Conservation (phyloP, 2,329 filamentous ascomycete genomes). For the Bertia moriformis region DNA sequence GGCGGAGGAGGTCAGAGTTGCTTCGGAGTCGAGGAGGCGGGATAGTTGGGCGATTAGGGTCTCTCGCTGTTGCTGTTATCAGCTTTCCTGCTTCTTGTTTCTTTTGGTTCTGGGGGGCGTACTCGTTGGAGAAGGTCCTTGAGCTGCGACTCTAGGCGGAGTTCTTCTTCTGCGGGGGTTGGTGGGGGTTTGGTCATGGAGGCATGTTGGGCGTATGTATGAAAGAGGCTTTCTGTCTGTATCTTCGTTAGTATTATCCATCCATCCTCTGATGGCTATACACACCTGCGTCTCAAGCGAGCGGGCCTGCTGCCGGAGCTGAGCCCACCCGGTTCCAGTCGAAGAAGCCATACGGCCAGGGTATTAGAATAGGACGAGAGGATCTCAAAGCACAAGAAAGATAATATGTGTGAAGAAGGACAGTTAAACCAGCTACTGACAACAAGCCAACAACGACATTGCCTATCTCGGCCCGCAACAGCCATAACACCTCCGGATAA, state of each 20-base stretch:
- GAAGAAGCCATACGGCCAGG: conserved; percentile 32
- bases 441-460: no score
- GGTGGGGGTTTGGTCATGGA: conserved; percentile 63
- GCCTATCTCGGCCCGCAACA: no score
- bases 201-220: conserved; percentile 82
- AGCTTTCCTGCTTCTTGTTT: not conserved
- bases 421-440: no score
- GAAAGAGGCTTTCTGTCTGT: conserved; percentile 72
- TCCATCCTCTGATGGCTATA: not conserved
- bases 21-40: conserved; percentile 85
- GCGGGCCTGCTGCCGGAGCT: conserved; percentile 83
- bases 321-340: conserved; percentile 65
- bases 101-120: conserved; percentile 8
- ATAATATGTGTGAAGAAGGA: no score
- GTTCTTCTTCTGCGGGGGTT: conserved; percentile 76
- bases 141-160: conserved; percentile 63
- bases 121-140: conserved; percentile 76
- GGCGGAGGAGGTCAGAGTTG: conserved; percentile 70
- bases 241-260: not conserved
- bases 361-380: no score
- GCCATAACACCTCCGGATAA: no score
- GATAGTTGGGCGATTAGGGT: conserved; percentile 66
- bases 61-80: conserved; percentile 48
- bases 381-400: no score
- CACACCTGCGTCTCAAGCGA: conserved; percentile 76